These are phyloP conservation scores for Blastomyces parvus DNA, from an alignment of 2,329 filamentous ascomycete genomes.

Conservation along the genomic window DNA sequence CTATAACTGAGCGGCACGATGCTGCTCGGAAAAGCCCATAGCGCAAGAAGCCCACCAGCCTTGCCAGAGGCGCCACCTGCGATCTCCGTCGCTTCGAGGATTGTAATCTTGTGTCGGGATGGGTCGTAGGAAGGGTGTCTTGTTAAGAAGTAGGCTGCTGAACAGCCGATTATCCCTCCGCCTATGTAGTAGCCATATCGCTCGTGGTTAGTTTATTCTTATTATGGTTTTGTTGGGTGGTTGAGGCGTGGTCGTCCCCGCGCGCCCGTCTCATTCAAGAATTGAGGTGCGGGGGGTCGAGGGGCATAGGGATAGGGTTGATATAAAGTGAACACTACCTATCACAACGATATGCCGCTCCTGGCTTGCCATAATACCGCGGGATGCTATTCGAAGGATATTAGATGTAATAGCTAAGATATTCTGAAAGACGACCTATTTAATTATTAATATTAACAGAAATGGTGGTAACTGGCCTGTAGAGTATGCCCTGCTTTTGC, in stretches of 20 bases:
- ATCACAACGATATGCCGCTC: slow-evolving; percentile 34
- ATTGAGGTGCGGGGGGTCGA: background rate
- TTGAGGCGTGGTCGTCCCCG: background rate
- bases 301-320: background rate
- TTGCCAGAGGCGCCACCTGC: slow-evolving; percentile 92
- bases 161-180: slow-evolving; percentile 86
- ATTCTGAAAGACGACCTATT: background rate
- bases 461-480: background rate
- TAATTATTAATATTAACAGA: too few species aligned
- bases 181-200: slow-evolving; percentile 41
- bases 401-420: background rate
- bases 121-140: slow-evolving; percentile 74
- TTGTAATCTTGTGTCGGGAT: slow-evolving; percentile 63
- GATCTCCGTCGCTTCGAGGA: slow-evolving; percentile 76
- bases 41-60: slow-evolving; percentile 77
- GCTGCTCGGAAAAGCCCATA: slow-evolving; percentile 81
- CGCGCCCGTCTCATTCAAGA: background rate
- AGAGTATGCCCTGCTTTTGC: background rate
- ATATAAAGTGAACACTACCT: slow-evolving; percentile 21
- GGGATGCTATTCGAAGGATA: background rate
- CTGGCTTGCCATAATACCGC: slow-evolving; percentile 17
- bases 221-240: background rate
- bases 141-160: slow-evolving; percentile 83
- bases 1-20: slow-evolving; percentile 79
- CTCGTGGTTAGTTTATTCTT: background rate